Evolutionary conservation across 1,284 basidiomycete genomes (phyloP).

Genomic region (Microbotryum violaceum): DNA sequence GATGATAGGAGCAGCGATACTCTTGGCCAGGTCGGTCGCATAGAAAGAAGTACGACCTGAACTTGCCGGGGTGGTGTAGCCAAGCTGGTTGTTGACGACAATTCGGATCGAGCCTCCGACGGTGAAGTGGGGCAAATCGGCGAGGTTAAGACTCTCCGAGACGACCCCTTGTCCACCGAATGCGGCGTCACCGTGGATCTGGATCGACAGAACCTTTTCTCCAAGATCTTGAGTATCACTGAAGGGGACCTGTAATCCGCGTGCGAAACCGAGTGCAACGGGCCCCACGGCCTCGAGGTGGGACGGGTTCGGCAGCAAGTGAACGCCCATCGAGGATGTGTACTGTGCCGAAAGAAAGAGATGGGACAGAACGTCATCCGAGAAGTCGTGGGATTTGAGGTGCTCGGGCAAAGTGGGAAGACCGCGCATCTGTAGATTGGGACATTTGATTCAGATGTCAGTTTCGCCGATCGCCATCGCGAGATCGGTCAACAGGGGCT

Average conservation of each 20-base stretch:
- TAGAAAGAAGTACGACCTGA: conserved; percentile 74
- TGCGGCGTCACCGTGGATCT: conserved; percentile 81
- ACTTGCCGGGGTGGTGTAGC: conserved; percentile 78
- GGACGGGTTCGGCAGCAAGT: conserved; percentile 76
- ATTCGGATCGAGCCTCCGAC: conserved; percentile 80
- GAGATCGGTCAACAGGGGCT: background rate
- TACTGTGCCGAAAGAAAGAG: conserved; percentile 47
- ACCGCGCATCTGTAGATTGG: conserved; percentile 53
- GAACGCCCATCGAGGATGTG: conserved; percentile 45
- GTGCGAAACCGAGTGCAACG: conserved; percentile 59
- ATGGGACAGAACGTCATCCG: conserved; percentile 81
- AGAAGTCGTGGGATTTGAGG: conserved; percentile 45
- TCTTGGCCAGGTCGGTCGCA: conserved; percentile 81
- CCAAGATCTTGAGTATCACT: conserved; percentile 51
- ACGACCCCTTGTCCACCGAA: conserved; percentile 82
- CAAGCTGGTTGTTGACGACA: conserved; percentile 70
- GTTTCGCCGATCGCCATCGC: no score
- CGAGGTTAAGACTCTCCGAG: conserved; percentile 75
- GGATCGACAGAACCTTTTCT: conserved; percentile 76
- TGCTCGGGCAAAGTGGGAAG: conserved; percentile 40
- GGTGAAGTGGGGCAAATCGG: conserved; percentile 74
- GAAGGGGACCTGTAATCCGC: conserved; percentile 27
- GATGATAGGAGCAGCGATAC: conserved; percentile 71
- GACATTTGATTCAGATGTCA: background rate
- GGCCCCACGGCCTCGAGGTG: conserved; percentile 82